Evolutionary conservation across 1,284 basidiomycete species (phyloP).

Genomic region (Puccinia polysora): DNA sequence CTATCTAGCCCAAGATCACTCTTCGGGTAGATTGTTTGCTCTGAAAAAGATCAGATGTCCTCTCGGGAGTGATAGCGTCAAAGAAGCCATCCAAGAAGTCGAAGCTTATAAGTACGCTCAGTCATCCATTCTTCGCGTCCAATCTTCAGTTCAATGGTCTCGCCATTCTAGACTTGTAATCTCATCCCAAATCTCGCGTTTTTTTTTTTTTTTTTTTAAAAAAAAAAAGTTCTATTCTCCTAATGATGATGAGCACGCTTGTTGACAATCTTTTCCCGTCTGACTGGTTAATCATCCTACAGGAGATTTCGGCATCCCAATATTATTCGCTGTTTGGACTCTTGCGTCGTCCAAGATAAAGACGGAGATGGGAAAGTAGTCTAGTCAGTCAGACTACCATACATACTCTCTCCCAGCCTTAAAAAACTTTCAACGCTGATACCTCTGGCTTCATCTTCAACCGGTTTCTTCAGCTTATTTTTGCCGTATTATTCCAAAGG

Average conservation of each 20-base stretch:
- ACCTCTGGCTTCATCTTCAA: background rate
- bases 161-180: background rate
- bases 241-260: too few species aligned
- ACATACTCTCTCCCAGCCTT: background rate
- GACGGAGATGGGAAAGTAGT: constrained; percentile 45
- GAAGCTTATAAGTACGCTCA: constrained; percentile 49
- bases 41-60: constrained; percentile 53
- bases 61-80: constrained; percentile 50
- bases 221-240: too few species aligned
- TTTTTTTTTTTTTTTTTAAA: too few species aligned
- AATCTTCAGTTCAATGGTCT: background rate
- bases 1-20: constrained; percentile 50
- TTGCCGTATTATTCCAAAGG: constrained; percentile 52
- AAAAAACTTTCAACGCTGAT: background rate
- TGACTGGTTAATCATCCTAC: background rate
- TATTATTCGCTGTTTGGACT: constrained; percentile 52
- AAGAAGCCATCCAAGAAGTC: constrained; percentile 52
- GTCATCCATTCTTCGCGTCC: background rate
- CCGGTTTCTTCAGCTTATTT: constrained; percentile 44
- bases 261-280: background rate
- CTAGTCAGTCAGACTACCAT: constrained; percentile 41
- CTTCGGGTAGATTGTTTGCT: constrained; percentile 50
- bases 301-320: constrained; percentile 51
- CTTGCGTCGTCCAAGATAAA: constrained; percentile 50
- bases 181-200: background rate